Base-by-base conservation (phyloP, 176 grass and related monocot genomes). In the Raddia distichophylla region DNA sequence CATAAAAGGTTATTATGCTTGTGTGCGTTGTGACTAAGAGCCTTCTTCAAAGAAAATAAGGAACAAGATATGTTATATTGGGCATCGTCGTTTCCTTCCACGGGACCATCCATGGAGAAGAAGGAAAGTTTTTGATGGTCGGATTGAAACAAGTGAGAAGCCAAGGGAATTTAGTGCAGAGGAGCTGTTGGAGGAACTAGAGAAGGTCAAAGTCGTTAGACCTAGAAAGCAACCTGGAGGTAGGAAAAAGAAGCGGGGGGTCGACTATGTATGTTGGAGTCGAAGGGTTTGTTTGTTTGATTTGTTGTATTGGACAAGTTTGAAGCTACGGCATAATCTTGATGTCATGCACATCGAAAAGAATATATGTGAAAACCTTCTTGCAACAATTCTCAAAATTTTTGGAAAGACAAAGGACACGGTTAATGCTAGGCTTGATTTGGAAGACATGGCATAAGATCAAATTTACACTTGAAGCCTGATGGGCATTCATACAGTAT, bases 271-370 rank as follows among this genome's bases (percentile, higher is more conserved):
- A 46, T 43, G 47, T 83, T 75, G 69, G 69, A 83, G 33, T n/a
- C 72, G 71, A 17, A 83, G 45, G 50, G 71, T 48, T 22, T 60
- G 53, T 20, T 75, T 74, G 16, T 82, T 69, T 69, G 70, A 83
- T 20, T 34, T 74, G 32, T 56, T 69, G 35, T 83, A 83, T 54
- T 83, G 68, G 80, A 3, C 60, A 33, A 45, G 11, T 33, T 18
- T 74, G n/a, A 72, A 72, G 40, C 46, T 83, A 0, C 37, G 51
- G 6, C 69, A 83, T 49, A 83, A 83, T 46, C 56, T 83, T 8
- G 69, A 83, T 48, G 47, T 65, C 6, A 83, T 83, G 80, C 58
- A 60, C 14, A 50, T 74, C 17, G 69, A 83, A 10, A 83, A 83
- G 4, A 83, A 83, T 40, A 60, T 83, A 22, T 55, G 4, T 18